Evolutionary conservation across 176 grass and related monocot genomes (phyloP).

Genomic region (Aegilops longissima): DNA sequence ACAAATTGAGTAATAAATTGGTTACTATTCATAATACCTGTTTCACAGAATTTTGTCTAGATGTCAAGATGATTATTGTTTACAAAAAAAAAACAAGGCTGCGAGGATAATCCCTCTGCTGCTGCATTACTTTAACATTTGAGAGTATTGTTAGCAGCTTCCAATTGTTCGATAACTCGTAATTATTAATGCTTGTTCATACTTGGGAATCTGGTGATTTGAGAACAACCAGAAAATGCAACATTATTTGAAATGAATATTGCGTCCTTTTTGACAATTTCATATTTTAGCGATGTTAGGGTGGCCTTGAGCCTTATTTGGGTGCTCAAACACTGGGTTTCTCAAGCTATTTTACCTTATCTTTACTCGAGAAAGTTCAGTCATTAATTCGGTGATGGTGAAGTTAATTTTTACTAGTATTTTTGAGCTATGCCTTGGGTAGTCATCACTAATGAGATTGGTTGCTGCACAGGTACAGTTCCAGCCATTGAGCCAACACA

Average conservation of each 20-base stretch:
- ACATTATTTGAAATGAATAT: background rate
- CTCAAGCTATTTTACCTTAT: background rate
- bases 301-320: background rate
- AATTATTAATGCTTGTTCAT: background rate
- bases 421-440: background rate
- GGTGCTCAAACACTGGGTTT: background rate
- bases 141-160: background rate
- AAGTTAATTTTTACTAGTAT: background rate
- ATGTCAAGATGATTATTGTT: background rate
- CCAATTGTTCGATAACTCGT: background rate
- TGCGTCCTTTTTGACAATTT: background rate
- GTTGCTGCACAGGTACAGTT: background rate
- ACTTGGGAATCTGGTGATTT: background rate
- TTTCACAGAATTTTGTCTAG: background rate
- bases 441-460: background rate
- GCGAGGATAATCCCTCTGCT: background rate
- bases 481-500: background rate
- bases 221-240: background rate
- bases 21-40: background rate
- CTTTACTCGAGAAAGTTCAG: background rate
- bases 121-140: background rate
- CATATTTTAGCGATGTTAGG: background rate
- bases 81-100: background rate
- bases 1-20: background rate
- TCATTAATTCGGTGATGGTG: background rate